Evolutionary conservation across 176 grass and related monocot genomes (phyloP), one percentile per base, ranked within the genome.

Genomic region (Zea luxurians): DNA sequence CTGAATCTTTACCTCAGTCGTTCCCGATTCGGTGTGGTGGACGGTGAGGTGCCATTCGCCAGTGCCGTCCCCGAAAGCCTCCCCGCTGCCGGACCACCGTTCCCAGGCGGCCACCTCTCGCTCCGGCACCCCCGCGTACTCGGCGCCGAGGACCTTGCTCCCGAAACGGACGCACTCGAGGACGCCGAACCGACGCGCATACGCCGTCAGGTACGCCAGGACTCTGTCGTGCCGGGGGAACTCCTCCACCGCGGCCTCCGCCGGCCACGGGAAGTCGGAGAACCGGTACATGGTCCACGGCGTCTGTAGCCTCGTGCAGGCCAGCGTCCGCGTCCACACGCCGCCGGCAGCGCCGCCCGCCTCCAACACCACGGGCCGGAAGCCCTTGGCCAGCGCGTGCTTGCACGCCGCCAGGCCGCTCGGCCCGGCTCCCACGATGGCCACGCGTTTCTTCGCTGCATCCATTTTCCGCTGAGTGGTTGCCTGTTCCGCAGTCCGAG

Each of bases 181-280:
- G 13, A 91, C 70, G 27, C 71, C 81, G 27, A 91, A 91, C 50
- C 68, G 81, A 37, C 80, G 76, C 6, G 71, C 80, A 68, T 91
- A 87, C 6, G 84, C 73, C 64, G 27, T 17, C 13, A 90, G 6
- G 63, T 90, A 90, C 46, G 75, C 84, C 79, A 66, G 63, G 40
- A 90, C 76, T 75, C 76, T 63, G 5, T 16, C 21, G 42, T 81
- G 75, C 54, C 62, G 68, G 7, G 84, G 84, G 53, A 65, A 77
- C 2, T 8, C 57, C 6, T 8, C 7, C 7, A 2, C 37, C 18
- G 8, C 80, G 84, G 8, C 73, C 69, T 8, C 37, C 10, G 70
- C 2, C 10, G 88, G 88, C 88, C 88, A 90, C 4, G 88, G 88
- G 68, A 90, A 86, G 70, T 90, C 88, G 8, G 75, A 66, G 84